Evolutionary conservation across 345 rosid genomes (phyloP).

Genomic region (Passiflora organensis): DNA sequence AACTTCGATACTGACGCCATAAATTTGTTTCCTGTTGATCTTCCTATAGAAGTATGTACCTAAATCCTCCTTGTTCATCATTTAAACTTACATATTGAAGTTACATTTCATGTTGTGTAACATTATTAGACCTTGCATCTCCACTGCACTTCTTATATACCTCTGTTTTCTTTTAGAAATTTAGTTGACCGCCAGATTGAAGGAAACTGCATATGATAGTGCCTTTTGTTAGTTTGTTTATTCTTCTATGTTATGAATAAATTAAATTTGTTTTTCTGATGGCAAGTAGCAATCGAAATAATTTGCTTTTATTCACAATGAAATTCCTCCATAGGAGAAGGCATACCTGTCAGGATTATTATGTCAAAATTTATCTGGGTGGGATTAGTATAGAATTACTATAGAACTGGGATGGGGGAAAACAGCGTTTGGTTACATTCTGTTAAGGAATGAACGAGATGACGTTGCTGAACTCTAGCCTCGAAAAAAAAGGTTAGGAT

Average conservation of each 20-base stretch:
- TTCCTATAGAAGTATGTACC: slow-evolving; percentile 51
- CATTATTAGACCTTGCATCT: neutral
- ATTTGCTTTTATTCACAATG: neutral
- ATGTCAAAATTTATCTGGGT: neutral
- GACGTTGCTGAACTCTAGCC: neutral
- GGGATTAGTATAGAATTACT: neutral
- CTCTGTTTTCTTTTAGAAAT: neutral
- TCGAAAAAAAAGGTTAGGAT: neutral
- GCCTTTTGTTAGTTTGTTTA: neutral
- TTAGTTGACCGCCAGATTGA: neutral
- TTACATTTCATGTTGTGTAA: neutral
- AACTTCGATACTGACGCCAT: slow-evolving; percentile 62
- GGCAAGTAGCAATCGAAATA: neutral
- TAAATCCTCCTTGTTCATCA: neutral
- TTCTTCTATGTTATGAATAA: neutral
- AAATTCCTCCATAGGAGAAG: too few species aligned
- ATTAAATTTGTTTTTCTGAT: neutral
- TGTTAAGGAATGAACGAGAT: neutral
- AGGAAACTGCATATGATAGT: neutral
- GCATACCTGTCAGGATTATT: too few species aligned
- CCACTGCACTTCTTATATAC: neutral
- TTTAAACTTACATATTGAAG: neutral
- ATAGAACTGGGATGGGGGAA: neutral
- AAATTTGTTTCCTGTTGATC: slow-evolving; percentile 63
- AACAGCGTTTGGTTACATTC: neutral